phyloP scores from a whole-genome alignment of 1,284 basidiomycete genomes.

The Tremellales sp. region DNA sequence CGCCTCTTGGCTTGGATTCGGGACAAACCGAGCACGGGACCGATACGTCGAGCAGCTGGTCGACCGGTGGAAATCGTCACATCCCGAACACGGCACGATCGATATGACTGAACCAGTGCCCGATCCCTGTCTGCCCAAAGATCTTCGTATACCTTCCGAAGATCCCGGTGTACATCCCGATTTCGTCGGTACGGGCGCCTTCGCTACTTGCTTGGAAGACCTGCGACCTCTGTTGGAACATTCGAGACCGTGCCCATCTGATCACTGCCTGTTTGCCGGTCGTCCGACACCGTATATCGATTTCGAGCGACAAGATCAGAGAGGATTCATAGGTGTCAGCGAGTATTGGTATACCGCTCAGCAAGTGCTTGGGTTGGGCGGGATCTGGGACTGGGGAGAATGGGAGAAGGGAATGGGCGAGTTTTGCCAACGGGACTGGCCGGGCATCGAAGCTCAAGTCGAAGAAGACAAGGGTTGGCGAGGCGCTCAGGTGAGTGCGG shows the following conservation, averaged over 20 bases:
- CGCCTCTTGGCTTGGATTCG: conserved; percentile 97
- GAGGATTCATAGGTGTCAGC: conserved; percentile 91
- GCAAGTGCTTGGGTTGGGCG: conserved; percentile 89
- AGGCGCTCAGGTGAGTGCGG: conserved; percentile 54
- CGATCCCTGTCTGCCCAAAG: conserved; percentile 87
- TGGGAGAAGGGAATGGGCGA: conserved; percentile 87
- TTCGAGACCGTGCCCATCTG: conserved; percentile 71
- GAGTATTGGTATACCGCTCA: conserved; percentile 98
- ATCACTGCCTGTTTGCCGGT: conserved; percentile 96
- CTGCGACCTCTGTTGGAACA: conserved; percentile 82
- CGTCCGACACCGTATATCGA: conserved; percentile 80
- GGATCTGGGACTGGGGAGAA: conserved; percentile 90
- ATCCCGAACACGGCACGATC: conserved; percentile 8
- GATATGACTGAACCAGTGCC: conserved; percentile 52
- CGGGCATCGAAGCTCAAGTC: conserved; percentile 66
- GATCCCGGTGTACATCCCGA: conserved; percentile 56
- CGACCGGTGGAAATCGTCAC: conserved; percentile 53
- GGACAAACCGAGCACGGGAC: conserved; percentile 91
- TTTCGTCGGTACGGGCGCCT: conserved; percentile 85
- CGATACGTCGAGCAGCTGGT: conserved; percentile 75
- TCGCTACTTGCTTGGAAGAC: conserved; percentile 71
- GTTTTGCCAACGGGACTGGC: conserved; percentile 81
- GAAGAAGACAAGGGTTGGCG: conserved; percentile 62
- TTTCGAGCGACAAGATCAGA: conserved; percentile 66
- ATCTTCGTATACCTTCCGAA: conserved; percentile 56